phyloP scores from a whole-genome alignment of 768 basidiomycete species.

The Lactarius trivialis region DNA sequence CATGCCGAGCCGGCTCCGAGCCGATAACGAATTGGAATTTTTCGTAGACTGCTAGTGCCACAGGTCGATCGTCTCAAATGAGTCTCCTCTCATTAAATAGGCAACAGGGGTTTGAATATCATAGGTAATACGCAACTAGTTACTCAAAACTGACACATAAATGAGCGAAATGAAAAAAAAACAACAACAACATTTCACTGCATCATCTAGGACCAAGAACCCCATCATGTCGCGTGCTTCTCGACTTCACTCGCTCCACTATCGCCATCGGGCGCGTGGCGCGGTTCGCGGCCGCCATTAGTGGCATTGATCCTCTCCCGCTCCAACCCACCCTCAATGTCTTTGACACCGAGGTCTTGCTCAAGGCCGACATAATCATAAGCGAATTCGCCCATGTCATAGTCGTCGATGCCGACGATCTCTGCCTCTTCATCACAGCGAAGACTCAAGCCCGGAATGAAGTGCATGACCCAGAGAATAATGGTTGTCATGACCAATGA shows the following conservation, averaged over 20 bases:
- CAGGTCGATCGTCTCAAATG: no score
- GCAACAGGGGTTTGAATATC: neutral
- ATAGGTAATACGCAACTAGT: neutral
- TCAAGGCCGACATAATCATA: constrained; percentile 80
- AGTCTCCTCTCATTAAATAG: neutral
- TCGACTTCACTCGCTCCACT: constrained; percentile 2
- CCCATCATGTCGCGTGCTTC: neutral
- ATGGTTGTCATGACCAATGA: constrained; percentile 34
- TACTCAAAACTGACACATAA: neutral
- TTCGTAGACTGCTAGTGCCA: no score
- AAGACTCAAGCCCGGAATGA: constrained; percentile 39
- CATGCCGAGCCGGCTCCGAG: no score
- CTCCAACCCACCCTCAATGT: constrained; percentile 19
- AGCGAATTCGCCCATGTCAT: constrained; percentile 85
- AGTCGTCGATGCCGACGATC: constrained; percentile 59
- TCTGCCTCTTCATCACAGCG: constrained; percentile 27
- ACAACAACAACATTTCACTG: neutral
- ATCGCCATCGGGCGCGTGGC: constrained; percentile 8
- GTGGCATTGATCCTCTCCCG: constrained; percentile 19
- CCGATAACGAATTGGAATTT: no score
- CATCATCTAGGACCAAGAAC: neutral
- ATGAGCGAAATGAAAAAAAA: neutral
- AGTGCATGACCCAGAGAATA: constrained; percentile 40
- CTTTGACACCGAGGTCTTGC: constrained; percentile 20
- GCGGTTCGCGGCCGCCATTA: constrained; percentile 21